Evolutionary conservation across 2,329 filamentous ascomycete genomes (phyloP), one percentile per base, ranked within the genome.

Genomic region (Penicillium sp.): DNA sequence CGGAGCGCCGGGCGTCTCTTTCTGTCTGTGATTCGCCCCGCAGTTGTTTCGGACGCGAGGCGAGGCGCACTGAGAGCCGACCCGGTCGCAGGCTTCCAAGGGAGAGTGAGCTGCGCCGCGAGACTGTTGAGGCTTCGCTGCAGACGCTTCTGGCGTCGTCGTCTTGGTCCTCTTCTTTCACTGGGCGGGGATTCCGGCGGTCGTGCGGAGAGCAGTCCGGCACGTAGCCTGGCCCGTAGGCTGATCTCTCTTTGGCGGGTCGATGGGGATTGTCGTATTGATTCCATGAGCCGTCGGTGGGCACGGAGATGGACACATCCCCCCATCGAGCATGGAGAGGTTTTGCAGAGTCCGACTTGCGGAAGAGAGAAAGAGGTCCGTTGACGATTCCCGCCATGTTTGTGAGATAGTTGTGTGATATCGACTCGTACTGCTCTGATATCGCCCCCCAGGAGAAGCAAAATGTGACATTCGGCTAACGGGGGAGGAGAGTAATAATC

Each of bases 281-380:
- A 27, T 69, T 75, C 74, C 74, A 76, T 39, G 74, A 72, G 4
- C 73, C 73, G 36, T 73, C 70, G 25, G 73, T 72, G 6, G 74
- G 75, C 35, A 71, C 71, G 1, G 72, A 71, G 36, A 77, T 77
- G 27, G 64, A 53, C 36, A 70, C 67, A 55, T 77, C 75, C 4
- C 75, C 75, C 73, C 74, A 77, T 55, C 75, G 66, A 50, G 75
- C 60, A 54, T 77, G 73, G 12, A 75, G 68, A 8, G 66, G 68
- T 36, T 66, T 70, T 7, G 61, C 42, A 41, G 58, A 41, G 23
- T 69, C 68, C 21, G 64, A 52, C 44, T 66, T 70, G 58, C 72
- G 73, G 49, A 75, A 68, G 19, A 70, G 60, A 49, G 63, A 61
- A 47, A 75, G 62, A 21, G 72, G 69, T n/a, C 64, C 59, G 48